A percentile compares a stretch with the other conserved stretches of the same genome.
phyloP scores from a whole-genome alignment of 306 rosid genomes.

The Cucumis sativus region DNA sequence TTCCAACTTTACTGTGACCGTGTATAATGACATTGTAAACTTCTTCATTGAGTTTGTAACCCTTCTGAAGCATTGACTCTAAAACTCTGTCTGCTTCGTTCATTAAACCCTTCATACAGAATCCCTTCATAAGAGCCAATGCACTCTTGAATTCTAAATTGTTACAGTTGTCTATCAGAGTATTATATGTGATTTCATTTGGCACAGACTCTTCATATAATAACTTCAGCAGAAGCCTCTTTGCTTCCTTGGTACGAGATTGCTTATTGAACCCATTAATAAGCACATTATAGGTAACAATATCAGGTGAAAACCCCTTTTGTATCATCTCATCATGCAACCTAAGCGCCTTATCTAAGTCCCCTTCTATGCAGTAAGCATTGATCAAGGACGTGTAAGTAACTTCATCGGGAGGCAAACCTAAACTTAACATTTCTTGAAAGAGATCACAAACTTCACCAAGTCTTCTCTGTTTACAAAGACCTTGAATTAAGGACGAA shows the following conservation, averaged over 20 bases:
- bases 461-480: conserved; percentile 49
- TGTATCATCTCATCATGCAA: conserved; percentile 70
- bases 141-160: conserved; percentile 51
- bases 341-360: conserved; percentile 50
- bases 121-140: conserved; percentile 71
- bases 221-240: conserved; percentile 76
- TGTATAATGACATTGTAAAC: conserved; percentile 62
- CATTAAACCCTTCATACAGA: conserved; percentile 88
- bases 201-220: conserved; percentile 63
- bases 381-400: conserved; percentile 75
- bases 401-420: conserved; percentile 52
- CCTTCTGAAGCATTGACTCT: conserved; percentile 44
- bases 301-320: conserved; percentile 71
- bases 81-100: conserved; percentile 68
- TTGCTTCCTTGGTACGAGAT: conserved; percentile 77
- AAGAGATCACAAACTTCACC: conserved; percentile 60
- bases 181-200: conserved; percentile 47
- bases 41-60: conserved; percentile 43
- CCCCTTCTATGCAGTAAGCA: conserved; percentile 68
- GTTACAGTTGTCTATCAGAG: conserved; percentile 65
- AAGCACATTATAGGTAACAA: conserved; percentile 79
- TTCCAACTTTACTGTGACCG: conserved; percentile 67
- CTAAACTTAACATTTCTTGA: conserved; percentile 44
- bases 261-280: conserved; percentile 79
- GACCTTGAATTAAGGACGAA: conserved; percentile 76